Evolutionary conservation across 2,329 filamentous ascomycete genomes (phyloP), one percentile per base, ranked within the genome.

Genomic region (Cladosporium phlei): DNA sequence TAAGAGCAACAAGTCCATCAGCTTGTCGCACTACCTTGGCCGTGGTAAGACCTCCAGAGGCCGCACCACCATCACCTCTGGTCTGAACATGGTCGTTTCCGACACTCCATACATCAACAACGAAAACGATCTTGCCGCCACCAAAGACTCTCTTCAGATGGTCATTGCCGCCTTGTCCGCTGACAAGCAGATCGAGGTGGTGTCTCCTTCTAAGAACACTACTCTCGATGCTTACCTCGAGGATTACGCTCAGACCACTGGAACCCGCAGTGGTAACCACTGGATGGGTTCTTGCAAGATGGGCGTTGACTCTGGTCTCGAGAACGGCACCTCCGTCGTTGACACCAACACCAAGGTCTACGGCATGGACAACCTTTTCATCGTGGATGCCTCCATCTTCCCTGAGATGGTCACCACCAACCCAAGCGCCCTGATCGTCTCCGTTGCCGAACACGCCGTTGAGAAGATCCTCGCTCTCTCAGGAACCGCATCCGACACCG

Each of bases 381-480:
- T 85, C 11, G 79, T 86, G 3, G 82, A 86, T 56, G 82, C 78
- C 1, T 78, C 76, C 51, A 81, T 86, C 57, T 83, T 85, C 67
- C 82, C 83, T 0, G 83, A 83, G 52, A 77, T 85, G 55, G 74
- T 81, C 2, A 81, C 80, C 0, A 79, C 81, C 14, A 88, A 88
- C 65, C 84, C 83, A 2, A 77, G 79, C 38, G 76, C 80, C 1
- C 75, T 79, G 29, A 78, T 85, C 55, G 80, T 85, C 60, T 72
- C 80, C 27, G 79, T 75, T 14, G 77, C 81, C 14, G 83, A 86
- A 69, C 73, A 75, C 32, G 80, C 80, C 7, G 74, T 74, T 4
- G 70, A 71, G 54, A 74, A 66, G 54, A 77, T 77, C 50, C 55
- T 78, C 14, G 71, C 69, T 14, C 55, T 75, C 16, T 8, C 14